These are phyloP conservation scores for Candida ulmi DNA, from an alignment of 805 yeast species.

Conservation along the genomic window DNA sequence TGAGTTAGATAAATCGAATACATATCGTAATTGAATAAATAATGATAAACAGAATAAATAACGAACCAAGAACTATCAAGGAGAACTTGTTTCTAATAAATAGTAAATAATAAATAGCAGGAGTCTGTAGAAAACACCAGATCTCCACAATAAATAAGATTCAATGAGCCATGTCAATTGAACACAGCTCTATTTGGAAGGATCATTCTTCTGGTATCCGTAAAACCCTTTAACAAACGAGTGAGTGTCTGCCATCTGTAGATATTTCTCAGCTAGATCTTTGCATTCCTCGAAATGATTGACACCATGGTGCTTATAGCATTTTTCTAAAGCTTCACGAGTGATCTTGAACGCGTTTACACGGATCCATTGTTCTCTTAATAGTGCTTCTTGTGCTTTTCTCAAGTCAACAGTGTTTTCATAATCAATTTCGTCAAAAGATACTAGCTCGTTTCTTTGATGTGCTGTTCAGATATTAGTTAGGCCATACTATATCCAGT, in stretches of 20 bases:
- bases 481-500: neutral
- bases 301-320: slow-evolving; percentile 55
- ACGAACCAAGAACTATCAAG: no score
- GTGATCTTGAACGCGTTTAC: slow-evolving; percentile 60
- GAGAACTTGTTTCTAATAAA: neutral
- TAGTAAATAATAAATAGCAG: neutral
- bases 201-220: slow-evolving; percentile 89
- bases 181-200: slow-evolving; percentile 43
- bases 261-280: slow-evolving; percentile 67
- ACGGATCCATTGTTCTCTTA: slow-evolving; percentile 78
- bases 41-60: no score
- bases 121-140: no score
- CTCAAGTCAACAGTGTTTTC: slow-evolving; percentile 55
- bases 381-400: slow-evolving; percentile 69
- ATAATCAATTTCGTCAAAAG: slow-evolving; percentile 81
- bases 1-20: no score
- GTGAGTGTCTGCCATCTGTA: slow-evolving; percentile 63
- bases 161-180: no score
- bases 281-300: slow-evolving; percentile 77
- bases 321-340: slow-evolving; percentile 70
- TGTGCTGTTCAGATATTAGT: slow-evolving; percentile 25
- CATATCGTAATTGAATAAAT: no score
- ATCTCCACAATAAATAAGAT: no score
- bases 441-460: slow-evolving; percentile 62
- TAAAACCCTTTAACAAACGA: slow-evolving; percentile 66